Percentiles rank a stretch among this genome's conserved stretches.
Evolutionary conservation across 768 basidiomycete genomes (phyloP).

Genomic region (Mycena indigotica): DNA sequence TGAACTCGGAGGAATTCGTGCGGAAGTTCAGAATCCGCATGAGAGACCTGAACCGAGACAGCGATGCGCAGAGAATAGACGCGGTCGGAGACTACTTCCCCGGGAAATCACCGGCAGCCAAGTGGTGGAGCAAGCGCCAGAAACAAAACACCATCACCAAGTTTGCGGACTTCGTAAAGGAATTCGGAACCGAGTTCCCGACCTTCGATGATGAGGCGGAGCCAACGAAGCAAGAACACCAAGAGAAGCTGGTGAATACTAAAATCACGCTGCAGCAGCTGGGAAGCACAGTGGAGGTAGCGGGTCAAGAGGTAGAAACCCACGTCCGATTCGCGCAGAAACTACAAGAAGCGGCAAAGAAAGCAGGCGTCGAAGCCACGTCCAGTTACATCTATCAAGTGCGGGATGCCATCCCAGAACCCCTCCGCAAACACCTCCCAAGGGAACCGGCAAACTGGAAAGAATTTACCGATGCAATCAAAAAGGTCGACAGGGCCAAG

Average conservation of each 20-base stretch:
- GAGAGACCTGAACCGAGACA: constrained; percentile 1
- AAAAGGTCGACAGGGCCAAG: not conserved
- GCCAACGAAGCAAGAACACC: constrained; percentile 14
- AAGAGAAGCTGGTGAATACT: constrained; percentile 12
- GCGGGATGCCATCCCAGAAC: constrained; percentile 9
- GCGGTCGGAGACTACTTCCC: constrained; percentile 11
- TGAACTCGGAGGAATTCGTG: constrained; percentile 6
- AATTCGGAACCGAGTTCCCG: constrained; percentile 5
- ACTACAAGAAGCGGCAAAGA: constrained; percentile 1
- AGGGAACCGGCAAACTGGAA: not conserved
- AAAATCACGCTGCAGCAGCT: constrained; percentile 18
- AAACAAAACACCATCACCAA: not conserved
- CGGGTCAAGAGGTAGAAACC: constrained; percentile 8
- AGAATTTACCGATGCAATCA: not conserved
- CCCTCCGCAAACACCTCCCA: constrained; percentile 4
- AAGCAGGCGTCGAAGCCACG: constrained; percentile 1
- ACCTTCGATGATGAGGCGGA: constrained; percentile 5
- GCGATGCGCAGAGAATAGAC: not conserved
- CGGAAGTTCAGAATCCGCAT: constrained; percentile 11
- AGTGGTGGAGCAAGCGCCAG: constrained; percentile 3
- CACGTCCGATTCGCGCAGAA: constrained; percentile 14
- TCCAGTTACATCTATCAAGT: constrained; percentile 11
- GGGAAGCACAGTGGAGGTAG: constrained; percentile 14
- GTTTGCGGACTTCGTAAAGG: not conserved
- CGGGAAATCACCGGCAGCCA: constrained; percentile 6